Evolutionary conservation across 2,329 filamentous ascomycete genomes (phyloP).

Genomic region (Fusarium udum): DNA sequence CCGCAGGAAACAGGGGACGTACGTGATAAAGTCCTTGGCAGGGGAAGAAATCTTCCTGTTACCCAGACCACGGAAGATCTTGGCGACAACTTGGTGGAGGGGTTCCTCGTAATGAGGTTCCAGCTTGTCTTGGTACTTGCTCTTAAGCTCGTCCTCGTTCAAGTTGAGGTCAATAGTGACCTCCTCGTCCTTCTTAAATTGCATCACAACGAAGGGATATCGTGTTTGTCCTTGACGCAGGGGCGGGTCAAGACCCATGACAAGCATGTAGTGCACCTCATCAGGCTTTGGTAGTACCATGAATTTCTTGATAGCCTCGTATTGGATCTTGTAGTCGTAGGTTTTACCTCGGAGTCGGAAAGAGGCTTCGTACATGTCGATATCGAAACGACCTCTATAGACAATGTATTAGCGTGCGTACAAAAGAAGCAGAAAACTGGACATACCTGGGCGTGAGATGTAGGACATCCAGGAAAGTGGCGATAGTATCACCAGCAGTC

Average conservation of each 20-base stretch:
- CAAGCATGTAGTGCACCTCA: conserved; percentile 93
- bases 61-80: conserved; percentile 93
- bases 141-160: conserved; percentile 85
- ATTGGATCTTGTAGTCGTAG: conserved; percentile 99
- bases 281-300: conserved; percentile 99
- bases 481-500: conserved; percentile 97
- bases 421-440: background rate
- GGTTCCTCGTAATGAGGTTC: conserved; percentile 92
- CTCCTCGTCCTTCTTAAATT: conserved; percentile 97
- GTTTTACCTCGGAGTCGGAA: conserved; percentile 98
- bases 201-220: conserved; percentile 99
- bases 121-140: conserved; percentile 88
- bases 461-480: conserved; percentile 94
- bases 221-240: conserved; percentile 96
- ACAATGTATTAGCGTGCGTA: conserved; percentile 4
- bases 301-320: conserved; percentile 97
- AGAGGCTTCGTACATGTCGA: conserved; percentile 98
- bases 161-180: conserved; percentile 97
- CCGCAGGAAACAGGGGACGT: conserved; percentile 40
- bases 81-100: conserved; percentile 90
- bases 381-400: conserved; percentile 93
- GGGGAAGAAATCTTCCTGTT: conserved; percentile 96
- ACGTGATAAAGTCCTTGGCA: conserved; percentile 91
- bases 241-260: conserved; percentile 92
- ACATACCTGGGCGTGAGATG: conserved; percentile 90